A percentile compares a stretch with the other conserved stretches of the same genome.
Conservation (phyloP, 1,284 basidiomycete genomes). For the Cystobasidium pallidum region DNA sequence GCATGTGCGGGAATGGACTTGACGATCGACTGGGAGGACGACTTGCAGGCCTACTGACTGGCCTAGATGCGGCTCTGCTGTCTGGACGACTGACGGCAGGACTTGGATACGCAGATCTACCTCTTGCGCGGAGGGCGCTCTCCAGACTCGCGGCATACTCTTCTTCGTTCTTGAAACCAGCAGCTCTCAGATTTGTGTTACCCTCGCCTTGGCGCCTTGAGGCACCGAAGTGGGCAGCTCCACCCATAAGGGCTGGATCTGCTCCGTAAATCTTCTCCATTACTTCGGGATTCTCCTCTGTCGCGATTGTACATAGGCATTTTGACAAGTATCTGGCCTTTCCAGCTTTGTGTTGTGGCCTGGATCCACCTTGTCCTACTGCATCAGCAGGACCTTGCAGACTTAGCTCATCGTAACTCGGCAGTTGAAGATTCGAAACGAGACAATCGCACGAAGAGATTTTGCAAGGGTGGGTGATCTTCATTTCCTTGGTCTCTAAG, state of each 20-base stretch:
- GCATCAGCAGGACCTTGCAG: background rate
- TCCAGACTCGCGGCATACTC: slow-evolving; percentile 38
- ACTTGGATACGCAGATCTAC: slow-evolving; percentile 32
- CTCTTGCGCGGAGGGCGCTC: slow-evolving; percentile 30
- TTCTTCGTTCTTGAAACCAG: slow-evolving; percentile 38
- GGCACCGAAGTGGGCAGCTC: slow-evolving; percentile 31
- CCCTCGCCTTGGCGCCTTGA: slow-evolving; percentile 22
- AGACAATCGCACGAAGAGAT: slow-evolving; percentile 41
- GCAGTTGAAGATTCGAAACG: slow-evolving; percentile 33
- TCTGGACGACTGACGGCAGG: slow-evolving; percentile 16
- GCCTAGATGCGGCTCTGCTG: slow-evolving; percentile 18
- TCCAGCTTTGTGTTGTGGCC: slow-evolving; percentile 30
- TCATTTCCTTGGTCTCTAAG: slow-evolving; percentile 40
- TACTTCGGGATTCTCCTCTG: slow-evolving; percentile 25
- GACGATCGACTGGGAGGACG: slow-evolving; percentile 6
- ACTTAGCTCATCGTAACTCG: slow-evolving; percentile 30
- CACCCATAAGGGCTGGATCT: slow-evolving; percentile 28
- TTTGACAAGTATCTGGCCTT: slow-evolving; percentile 28
- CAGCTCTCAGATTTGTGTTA: slow-evolving; percentile 11
- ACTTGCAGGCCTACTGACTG: slow-evolving; percentile 30
- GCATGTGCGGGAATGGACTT: slow-evolving; percentile 35
- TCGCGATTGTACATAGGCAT: slow-evolving; percentile 31
- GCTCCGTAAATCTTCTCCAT: slow-evolving; percentile 38
- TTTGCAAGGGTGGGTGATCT: slow-evolving; percentile 34
- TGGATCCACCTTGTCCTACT: background rate